Evolutionary conservation across 2,329 filamentous ascomycete species (phyloP), one percentile per base, ranked within the genome.

Genomic region (Corniculantispora saksenae): DNA sequence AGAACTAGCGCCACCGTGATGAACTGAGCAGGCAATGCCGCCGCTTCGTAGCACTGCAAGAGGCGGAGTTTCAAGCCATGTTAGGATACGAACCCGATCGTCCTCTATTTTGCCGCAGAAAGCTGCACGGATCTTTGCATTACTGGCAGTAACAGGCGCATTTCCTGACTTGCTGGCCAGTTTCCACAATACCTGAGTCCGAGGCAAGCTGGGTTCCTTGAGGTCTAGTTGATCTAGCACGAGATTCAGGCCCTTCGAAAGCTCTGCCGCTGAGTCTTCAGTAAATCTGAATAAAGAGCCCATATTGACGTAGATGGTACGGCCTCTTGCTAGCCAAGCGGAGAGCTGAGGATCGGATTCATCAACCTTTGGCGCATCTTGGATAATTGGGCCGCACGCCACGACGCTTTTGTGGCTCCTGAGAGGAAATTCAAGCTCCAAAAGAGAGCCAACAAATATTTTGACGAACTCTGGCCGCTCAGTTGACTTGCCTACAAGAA

Each of bases 221-320:
- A 50, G 58, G 21, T 70, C 62, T 1, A 69, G 68, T 1, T 64
- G 60, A 9, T 78, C 70, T 0, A 84, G 70, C 2, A 81, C 72
- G 0, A 70, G 67, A 10, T 72, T 72, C 3, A 84, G 45, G 0
- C 77, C 78, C 0, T 50, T 55, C 0, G 79, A 78, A 38, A 84
- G 75, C 38, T 81, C 77, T 9, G 72, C 56, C 0, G 78, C 79
- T 55, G 79, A 74, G 0, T 73, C 69, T 3, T 75, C 70, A 0
- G 72, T 69, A 4, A 76, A 69, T 0, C 68, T 69, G 55, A 74
- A 71, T 3, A 78, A 73, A 0, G 81, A 81, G 0, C 83, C 83
- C 1, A 85, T 70, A 66, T 82, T 84, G 40, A 85, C 75, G n/a
- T 83, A 76, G 0, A 86, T 70, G 0, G 81, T 84, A 2, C 80